phyloP scores from a whole-genome alignment of 305 asterid genomes.

The Solanum aculeatissimum region DNA sequence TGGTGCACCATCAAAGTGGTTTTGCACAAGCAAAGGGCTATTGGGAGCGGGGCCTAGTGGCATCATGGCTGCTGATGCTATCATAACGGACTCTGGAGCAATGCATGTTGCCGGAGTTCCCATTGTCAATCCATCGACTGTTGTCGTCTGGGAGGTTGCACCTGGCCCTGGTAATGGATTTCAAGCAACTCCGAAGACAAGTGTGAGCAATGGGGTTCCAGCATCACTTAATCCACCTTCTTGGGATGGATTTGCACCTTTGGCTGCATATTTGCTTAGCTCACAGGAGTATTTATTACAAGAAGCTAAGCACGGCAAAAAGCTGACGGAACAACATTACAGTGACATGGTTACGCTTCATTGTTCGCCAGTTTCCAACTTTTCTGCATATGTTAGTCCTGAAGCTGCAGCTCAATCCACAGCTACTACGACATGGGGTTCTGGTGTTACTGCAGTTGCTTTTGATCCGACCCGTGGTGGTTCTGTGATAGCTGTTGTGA shows the following conservation, averaged over 20 bases:
- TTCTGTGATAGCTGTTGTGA: constrained; percentile 88
- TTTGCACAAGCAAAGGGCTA: constrained; percentile 95
- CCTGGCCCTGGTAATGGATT: constrained; percentile 99
- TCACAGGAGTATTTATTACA: constrained; percentile 87
- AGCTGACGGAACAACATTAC: constrained; percentile 60
- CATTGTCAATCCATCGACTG: constrained; percentile 94
- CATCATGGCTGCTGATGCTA: constrained; percentile 99
- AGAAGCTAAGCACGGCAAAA: constrained; percentile 77
- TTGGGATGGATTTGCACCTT: constrained; percentile 94
- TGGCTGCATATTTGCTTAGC: constrained; percentile 91
- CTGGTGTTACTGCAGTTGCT: constrained; percentile 99
- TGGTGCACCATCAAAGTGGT: constrained; percentile 75
- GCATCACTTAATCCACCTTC: constrained; percentile 92
- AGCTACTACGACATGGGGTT: constrained; percentile 97
- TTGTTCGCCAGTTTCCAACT: constrained; percentile 97
- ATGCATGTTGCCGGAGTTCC: constrained; percentile 99
- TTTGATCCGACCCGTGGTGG: constrained; percentile 99
- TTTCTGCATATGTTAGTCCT: constrained; percentile 98
- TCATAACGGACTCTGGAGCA: constrained; percentile 95
- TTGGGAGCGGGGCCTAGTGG: constrained; percentile 99
- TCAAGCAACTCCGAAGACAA: constrained; percentile 80
- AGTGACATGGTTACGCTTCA: constrained; percentile 78
- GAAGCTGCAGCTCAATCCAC: constrained; percentile 98
- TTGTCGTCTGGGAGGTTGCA: constrained; percentile 98
- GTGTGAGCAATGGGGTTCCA: constrained; percentile 59